phyloP scores from a whole-genome alignment of 2,329 filamentous ascomycete species.

The Xylariomycetidae sp. region DNA sequence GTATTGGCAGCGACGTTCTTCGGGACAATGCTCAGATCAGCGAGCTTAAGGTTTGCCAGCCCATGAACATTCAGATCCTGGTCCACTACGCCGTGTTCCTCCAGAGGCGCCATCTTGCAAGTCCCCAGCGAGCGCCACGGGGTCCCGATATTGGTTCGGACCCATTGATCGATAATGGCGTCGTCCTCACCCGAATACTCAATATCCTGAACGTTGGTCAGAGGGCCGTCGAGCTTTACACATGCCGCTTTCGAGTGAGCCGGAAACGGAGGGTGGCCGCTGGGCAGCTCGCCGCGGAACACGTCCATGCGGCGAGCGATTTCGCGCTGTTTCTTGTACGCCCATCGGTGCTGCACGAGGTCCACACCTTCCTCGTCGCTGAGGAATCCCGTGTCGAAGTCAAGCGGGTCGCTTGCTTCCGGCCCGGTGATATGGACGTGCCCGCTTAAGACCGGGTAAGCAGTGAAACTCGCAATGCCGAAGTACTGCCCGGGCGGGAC shows the following conservation, averaged over 20 bases:
- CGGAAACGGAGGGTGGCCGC: conserved; percentile 18
- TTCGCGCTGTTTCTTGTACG: conserved; percentile 59
- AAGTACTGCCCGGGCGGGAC: conserved; percentile 44
- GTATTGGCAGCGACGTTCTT: conserved; percentile 37
- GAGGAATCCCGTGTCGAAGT: conserved; percentile 6
- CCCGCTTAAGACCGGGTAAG: conserved; percentile 58
- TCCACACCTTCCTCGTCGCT: conserved; percentile 40
- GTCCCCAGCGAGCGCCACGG: conserved; percentile 30
- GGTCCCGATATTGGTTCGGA: conserved; percentile 28
- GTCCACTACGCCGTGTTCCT: conserved; percentile 34
- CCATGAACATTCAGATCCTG: conserved; percentile 32
- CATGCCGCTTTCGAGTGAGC: conserved; percentile 25
- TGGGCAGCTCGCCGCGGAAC: conserved; percentile 40
- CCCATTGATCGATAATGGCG: conserved; percentile 34
- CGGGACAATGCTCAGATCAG: conserved; percentile 25
- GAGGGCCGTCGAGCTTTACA: too few species aligned
- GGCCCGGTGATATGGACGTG: conserved; percentile 52
- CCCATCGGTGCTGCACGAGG: too few species aligned
- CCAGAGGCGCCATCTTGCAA: conserved; percentile 28
- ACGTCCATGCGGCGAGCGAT: conserved; percentile 48
- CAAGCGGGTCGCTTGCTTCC: conserved; percentile 2
- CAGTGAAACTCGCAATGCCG: conserved; percentile 47
- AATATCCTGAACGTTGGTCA: too few species aligned
- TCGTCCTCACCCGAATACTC: too few species aligned
- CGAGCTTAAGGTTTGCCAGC: conserved; percentile 30